Percentiles rank a stretch among this genome's conserved stretches.
Conservation (phyloP, 129 eudicot species). For the Smallanthus sonchifolius region DNA sequence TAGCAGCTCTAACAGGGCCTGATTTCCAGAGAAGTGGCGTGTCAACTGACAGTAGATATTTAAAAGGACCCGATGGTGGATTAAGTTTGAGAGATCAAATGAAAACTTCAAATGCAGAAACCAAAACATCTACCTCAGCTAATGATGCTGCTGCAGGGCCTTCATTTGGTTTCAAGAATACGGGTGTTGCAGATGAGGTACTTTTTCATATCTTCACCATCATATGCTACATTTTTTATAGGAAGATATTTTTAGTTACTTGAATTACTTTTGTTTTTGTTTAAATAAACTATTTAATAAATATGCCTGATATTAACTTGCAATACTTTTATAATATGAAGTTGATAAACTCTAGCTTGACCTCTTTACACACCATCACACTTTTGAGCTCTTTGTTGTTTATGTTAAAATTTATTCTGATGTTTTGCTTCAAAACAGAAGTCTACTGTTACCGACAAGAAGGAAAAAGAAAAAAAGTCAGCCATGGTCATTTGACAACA, state of each 20-base stretch:
- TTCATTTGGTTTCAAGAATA: conserved; percentile 32
- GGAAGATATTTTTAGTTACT: no score
- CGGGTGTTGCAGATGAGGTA: conserved; percentile 53
- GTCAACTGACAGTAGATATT: background rate
- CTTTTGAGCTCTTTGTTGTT: background rate
- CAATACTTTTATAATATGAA: no score
- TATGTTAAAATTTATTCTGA: background rate
- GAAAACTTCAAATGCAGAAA: conserved; percentile 23
- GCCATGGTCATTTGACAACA: conserved; percentile 29
- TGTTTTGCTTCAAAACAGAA: conserved; percentile 30
- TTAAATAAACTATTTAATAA: no score
- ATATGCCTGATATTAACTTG: no score
- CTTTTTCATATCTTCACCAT: conserved; percentile 12
- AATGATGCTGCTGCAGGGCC: conserved; percentile 30
- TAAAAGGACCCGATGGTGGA: conserved; percentile 31
- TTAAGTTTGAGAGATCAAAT: conserved; percentile 11
- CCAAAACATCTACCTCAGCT: conserved; percentile 15
- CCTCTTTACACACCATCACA: background rate
- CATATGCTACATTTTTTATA: background rate
- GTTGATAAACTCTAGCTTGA: background rate
- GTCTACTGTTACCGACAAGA: conserved; percentile 4
- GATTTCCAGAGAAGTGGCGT: background rate
- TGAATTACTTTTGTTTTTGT: no score
- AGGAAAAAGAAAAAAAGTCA: conserved; percentile 27
- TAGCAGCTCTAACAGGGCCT: background rate